phyloP scores from a whole-genome alignment of 2,329 filamentous ascomycete genomes.

The Sporothrix brasiliensis region DNA sequence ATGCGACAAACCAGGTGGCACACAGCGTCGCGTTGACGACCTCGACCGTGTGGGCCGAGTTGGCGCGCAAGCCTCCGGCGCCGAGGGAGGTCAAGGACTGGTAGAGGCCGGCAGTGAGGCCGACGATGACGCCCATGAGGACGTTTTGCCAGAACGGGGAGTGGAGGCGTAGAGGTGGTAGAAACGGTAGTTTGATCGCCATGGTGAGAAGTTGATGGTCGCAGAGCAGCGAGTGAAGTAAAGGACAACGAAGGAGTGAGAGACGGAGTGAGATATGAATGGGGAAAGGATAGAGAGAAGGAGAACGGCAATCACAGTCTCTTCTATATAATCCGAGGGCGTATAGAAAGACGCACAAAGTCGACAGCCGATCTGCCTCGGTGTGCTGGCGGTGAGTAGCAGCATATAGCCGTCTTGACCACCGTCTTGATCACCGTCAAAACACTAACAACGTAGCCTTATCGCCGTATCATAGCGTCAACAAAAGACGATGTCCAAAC shows the following conservation, averaged over 20 bases:
- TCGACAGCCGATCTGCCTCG: no score
- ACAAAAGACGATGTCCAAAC: no score
- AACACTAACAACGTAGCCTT: not conserved
- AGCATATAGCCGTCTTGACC: not conserved
- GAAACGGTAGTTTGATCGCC: not conserved
- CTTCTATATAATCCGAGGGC: not conserved
- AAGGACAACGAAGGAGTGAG: not conserved
- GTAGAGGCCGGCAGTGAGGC: slow-evolving; percentile 21
- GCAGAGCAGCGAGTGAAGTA: not conserved
- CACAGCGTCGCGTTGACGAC: slow-evolving; percentile 11
- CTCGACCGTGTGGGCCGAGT: slow-evolving; percentile 15
- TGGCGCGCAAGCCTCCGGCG: not conserved
- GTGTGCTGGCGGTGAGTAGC: not conserved
- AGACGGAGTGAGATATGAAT: not conserved
- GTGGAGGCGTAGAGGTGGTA: slow-evolving; percentile 11
- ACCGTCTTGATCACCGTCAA: no score
- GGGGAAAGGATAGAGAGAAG: not conserved
- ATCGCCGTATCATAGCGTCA: not conserved
- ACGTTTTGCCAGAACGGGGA: slow-evolving; percentile 24
- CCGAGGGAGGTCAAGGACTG: slow-evolving; percentile 19
- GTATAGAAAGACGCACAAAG: not conserved
- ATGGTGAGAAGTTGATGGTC: not conserved
- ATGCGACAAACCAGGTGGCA: not conserved
- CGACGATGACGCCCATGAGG: slow-evolving; percentile 24
- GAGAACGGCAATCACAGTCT: not conserved